Evolutionary conservation across 2,329 filamentous ascomycete species (phyloP), one percentile per base, ranked within the genome.

Genomic region (Fusarium temperatum): DNA sequence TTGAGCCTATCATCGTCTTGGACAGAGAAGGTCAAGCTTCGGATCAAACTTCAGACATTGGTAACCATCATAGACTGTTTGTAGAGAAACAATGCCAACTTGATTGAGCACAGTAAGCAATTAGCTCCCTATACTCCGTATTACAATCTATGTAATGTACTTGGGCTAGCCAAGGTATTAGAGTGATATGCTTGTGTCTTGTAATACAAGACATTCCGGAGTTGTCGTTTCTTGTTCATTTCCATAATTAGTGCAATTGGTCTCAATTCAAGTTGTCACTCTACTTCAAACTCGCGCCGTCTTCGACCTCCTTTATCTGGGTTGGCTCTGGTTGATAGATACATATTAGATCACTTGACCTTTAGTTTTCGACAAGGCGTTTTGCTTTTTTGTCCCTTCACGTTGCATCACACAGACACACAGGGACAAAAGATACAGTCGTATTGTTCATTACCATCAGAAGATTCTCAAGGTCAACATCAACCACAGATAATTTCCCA

Each of bases 401-500:
- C 55, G 26, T 44, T 61, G 41, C 51, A 45, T n/a, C 47, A 24
- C 57, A 56, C 13, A 48, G 17, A 67, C 44, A 45, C 8, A 64
- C 60, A 67, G 30, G 45, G 30, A 20, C 12, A 66, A 11, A 42
- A 14, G 22, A 26, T 36, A 20, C 26, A 24, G 26, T 42, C 38
- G 30, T 39, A 47, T 42, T 42, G 24, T 41, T 63, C 50, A 59
- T 41, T 44, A 38, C 42, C 50, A 53, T 44, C 32, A 68, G 59
- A 63, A 53, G 50, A 53, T 53, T 36, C 50, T 36, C 17, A 26
- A 36, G 24, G 35, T 57, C 66, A 51, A 64, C 50, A 54, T 56
- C 61, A 62, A 67, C 50, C 45, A 70, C 62, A 78, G 72, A 74
- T 72, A 78, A 78, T 78, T 78, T 78, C 76, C 73, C 74, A 70